Conservation (phyloP, 1,284 basidiomycete genomes). For the Rhodofomes roseus region DNA sequence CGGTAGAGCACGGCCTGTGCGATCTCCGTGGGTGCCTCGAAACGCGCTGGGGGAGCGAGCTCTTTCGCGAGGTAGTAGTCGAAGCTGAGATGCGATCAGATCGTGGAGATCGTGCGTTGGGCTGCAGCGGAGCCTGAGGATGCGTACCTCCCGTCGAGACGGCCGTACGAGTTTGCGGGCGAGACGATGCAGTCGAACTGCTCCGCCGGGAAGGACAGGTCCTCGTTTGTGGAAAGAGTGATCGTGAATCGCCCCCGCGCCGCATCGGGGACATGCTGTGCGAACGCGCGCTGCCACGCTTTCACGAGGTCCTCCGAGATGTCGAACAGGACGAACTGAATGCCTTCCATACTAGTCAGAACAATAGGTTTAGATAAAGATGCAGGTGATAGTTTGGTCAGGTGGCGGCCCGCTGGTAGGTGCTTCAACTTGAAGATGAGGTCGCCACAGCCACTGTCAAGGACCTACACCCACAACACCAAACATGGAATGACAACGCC, state of each 20-base stretch:
- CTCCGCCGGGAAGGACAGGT: background rate
- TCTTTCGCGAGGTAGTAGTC: slow-evolving; percentile 18
- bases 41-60: slow-evolving; percentile 11
- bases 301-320: slow-evolving; percentile 7
- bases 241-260: slow-evolving; percentile 1
- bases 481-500: background rate
- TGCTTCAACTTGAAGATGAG: background rate
- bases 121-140: no score
- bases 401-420: no score
- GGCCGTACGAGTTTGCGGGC: slow-evolving; percentile 23
- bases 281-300: slow-evolving; percentile 7
- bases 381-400: no score
- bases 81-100: slow-evolving; percentile 7
- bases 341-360: background rate
- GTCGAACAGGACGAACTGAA: slow-evolving; percentile 3
- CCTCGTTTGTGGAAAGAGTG: background rate
- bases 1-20: slow-evolving; percentile 20
- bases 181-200: slow-evolving; percentile 24
- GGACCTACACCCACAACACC: background rate
- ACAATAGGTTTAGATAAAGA: no score
- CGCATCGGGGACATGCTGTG: slow-evolving; percentile 4
- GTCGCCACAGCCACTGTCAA: background rate
- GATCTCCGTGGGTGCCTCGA: slow-evolving; percentile 14
- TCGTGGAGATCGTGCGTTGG: no score
- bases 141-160: slow-evolving; percentile 20